These are phyloP conservation scores for Ceratocystis cubensis DNA, from an alignment of 2,329 filamentous ascomycete species.

Conservation along the genomic window DNA sequence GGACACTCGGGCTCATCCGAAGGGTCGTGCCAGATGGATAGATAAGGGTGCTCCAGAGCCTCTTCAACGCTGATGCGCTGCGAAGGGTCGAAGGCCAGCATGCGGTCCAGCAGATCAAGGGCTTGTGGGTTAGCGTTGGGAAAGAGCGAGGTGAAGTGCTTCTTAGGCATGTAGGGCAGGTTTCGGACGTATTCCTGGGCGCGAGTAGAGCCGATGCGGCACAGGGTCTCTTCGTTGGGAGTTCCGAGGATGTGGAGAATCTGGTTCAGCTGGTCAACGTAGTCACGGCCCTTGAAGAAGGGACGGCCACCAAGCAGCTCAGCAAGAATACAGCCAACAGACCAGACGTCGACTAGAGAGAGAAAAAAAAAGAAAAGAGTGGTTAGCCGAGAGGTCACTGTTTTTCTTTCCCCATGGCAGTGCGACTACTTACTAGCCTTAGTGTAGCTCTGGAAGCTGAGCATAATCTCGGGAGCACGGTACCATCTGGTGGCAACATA, in stretches of 20 bases:
- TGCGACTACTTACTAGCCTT: slow-evolving; percentile 80
- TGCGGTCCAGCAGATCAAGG: slow-evolving; percentile 85
- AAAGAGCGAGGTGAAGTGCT: slow-evolving; percentile 78
- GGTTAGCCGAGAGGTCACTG: background rate
- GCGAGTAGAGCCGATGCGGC: slow-evolving; percentile 83
- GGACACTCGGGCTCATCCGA: slow-evolving; percentile 91
- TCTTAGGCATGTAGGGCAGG: slow-evolving; percentile 87
- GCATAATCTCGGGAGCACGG: slow-evolving; percentile 91
- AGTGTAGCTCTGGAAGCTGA: slow-evolving; percentile 99
- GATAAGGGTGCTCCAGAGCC: slow-evolving; percentile 89
- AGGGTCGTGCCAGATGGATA: slow-evolving; percentile 96
- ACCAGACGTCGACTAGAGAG: slow-evolving; percentile 85
- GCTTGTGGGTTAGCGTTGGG: slow-evolving; percentile 91
- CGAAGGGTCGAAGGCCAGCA: slow-evolving; percentile 94
- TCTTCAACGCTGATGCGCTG: slow-evolving; percentile 88
- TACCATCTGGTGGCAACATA: slow-evolving; percentile 98
- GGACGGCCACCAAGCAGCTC: slow-evolving; percentile 90
- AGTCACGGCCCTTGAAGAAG: slow-evolving; percentile 98
- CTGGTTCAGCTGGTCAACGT: slow-evolving; percentile 98
- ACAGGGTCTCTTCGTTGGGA: slow-evolving; percentile 86
- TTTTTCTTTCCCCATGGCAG: background rate
- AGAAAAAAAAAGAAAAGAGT: background rate
- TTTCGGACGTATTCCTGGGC: slow-evolving; percentile 98
- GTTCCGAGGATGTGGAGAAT: slow-evolving; percentile 97
- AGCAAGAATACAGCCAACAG: slow-evolving; percentile 92